Evolutionary conservation across 768 basidiomycete species (phyloP), one percentile per base, ranked within the genome.

Genomic region (Mrakia blollopis): DNA sequence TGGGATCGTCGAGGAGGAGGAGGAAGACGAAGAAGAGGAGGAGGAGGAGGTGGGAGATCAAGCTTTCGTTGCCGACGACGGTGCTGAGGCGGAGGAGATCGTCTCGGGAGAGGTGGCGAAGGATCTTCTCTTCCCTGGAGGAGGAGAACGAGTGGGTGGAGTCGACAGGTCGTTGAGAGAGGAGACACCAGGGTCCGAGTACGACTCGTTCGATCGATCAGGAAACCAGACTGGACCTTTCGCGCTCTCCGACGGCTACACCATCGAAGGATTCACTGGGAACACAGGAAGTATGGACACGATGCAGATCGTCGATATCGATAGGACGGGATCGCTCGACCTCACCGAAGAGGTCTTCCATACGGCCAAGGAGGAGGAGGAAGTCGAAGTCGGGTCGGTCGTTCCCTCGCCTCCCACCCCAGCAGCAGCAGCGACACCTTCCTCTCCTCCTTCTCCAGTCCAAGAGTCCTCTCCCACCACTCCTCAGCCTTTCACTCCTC

Each of bases 211-310:
- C 67, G 74, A 75, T 76, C 79, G 78, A 35, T 82, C 82, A 4
- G 80, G 77, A 32, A 73, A 74, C 57, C 76, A 78, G n/a, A 47
- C 74, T 7, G 76, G 52, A 23, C 61, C 73, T 11, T 81, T 82
- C 78, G 76, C 79, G 25, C 75, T 84, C 11, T 80, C 83, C 4
- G 83, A 85, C 41, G 83, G 84, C 0, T 81, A 81, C 79, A 83
- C 83, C 25, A 84, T 85, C 78, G 79, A 81, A 0, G 78, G 79
- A 47, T 79, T 81, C 60, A 80, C 81, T 74, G 81, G 78, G 28
- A 78, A 81, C 25, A 79, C 80, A 23, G 79, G 76, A 30, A 79
- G 79, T 9, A 77, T 75, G 25, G 54, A 79, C 67, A 37, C 70
- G 69, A 67, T 74, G 47, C 23, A 39, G 37, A 32, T 79, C 25